phyloP scores from a whole-genome alignment of 345 rosid species.

The Gossypium stocksii region DNA sequence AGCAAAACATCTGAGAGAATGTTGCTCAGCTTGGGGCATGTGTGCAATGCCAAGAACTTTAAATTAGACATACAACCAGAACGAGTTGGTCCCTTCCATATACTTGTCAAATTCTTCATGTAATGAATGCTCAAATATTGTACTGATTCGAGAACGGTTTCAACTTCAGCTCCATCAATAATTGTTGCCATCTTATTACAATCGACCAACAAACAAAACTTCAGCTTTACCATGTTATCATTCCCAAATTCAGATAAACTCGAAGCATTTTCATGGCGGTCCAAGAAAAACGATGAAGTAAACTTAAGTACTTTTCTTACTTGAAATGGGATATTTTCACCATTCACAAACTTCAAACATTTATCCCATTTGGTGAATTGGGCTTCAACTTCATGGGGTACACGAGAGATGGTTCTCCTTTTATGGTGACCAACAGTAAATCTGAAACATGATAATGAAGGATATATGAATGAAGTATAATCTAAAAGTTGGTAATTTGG shows the following conservation, averaged over 20 bases:
- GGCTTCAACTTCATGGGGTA: not conserved
- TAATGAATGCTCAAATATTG: not conserved
- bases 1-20: not conserved
- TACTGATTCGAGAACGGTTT: not conserved
- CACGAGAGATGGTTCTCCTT: not conserved
- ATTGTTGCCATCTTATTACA: constrained; percentile 23
- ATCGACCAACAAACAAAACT: constrained; percentile 23
- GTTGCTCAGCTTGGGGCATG: not conserved
- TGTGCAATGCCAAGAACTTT: not conserved
- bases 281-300: not conserved
- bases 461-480: not conserved
- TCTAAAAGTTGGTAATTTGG: not conserved
- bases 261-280: not conserved
- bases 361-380: not conserved
- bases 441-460: not conserved
- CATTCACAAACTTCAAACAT: not conserved
- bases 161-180: constrained; percentile 8
- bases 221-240: constrained; percentile 12
- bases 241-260: not conserved
- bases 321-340: not conserved
- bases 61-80: not conserved
- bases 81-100: not conserved
- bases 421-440: not conserved
- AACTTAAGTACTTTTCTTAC: not conserved
- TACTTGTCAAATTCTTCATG: not conserved